Evolutionary conservation across 2,329 filamentous ascomycete genomes (phyloP).

Genomic region (Hypoxylon sp.): DNA sequence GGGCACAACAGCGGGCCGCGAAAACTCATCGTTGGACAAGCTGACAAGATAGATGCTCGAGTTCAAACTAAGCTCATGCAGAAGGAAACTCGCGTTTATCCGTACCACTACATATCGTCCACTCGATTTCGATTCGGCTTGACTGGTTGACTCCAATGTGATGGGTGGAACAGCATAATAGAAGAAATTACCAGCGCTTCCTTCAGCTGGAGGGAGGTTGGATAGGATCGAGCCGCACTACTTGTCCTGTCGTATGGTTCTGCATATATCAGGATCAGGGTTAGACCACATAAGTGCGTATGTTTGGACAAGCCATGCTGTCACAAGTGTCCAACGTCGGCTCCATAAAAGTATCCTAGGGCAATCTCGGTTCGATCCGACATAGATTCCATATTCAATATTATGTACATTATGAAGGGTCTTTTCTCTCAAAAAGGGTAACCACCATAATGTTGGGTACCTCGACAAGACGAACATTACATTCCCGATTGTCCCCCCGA

Average conservation of each 20-base stretch:
- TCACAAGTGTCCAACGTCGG: conserved; percentile 3
- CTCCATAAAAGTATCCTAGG: conserved; percentile 1
- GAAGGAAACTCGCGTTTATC: conserved; percentile 11
- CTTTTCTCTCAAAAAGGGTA: not conserved
- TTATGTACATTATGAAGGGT: not conserved
- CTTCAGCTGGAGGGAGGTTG: not conserved
- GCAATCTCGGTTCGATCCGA: conserved; percentile 6
- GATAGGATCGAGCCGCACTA: not conserved
- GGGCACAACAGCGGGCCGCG: conserved; percentile 16
- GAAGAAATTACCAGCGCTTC: not conserved
- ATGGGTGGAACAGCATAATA: conserved; percentile 8
- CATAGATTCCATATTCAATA: not conserved
- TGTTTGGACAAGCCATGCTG: conserved; percentile 16
- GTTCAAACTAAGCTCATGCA: conserved; percentile 20
- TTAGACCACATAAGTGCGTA: conserved; percentile 6
- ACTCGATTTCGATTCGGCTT: not conserved
- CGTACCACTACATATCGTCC: conserved; percentile 8
- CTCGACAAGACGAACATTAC: not conserved
- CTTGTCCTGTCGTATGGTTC: conserved; percentile 15
- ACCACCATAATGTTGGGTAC: not conserved
- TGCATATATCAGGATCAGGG: conserved; percentile 4
- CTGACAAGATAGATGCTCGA: conserved; percentile 23
- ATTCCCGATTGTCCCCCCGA: not conserved
- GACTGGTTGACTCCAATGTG: not conserved
- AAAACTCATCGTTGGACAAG: conserved; percentile 21